Conservation (phyloP, 2,329 filamentous ascomycete genomes). For the Eutypa lata region DNA sequence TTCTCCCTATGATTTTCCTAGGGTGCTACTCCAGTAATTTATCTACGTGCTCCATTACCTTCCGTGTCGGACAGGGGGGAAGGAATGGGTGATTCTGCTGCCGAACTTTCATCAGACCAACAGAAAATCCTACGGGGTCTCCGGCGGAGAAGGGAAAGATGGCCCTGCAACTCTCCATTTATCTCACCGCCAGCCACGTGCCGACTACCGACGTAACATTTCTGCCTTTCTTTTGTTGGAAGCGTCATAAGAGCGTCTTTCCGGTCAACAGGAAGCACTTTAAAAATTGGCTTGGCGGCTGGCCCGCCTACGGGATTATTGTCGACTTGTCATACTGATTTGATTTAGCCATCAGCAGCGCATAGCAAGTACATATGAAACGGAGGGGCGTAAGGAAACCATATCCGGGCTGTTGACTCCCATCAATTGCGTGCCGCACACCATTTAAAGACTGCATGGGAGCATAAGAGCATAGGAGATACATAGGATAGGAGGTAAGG, state of each 20-base stretch:
- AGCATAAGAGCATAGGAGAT: too few species aligned
- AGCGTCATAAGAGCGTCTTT: not conserved
- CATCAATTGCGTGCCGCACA: not conserved
- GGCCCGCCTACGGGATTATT: not conserved
- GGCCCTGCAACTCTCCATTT: not conserved
- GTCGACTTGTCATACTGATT: too few species aligned
- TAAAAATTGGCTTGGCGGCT: not conserved
- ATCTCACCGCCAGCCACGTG: not conserved
- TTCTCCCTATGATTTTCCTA: not conserved
- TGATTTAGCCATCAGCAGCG: not conserved
- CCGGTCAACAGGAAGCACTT: not conserved
- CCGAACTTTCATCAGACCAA: not conserved
- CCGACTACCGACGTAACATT: not conserved
- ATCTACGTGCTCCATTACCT: not conserved
- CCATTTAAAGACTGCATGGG: too few species aligned
- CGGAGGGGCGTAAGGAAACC: not conserved
- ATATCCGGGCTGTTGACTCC: not conserved
- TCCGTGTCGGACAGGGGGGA: not conserved
- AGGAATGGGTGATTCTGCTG: not conserved
- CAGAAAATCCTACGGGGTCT: not conserved
- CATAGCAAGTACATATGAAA: too few species aligned
- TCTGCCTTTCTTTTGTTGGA: not conserved
- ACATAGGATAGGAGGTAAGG: too few species aligned
- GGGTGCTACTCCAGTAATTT: not conserved
- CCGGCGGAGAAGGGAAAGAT: not conserved